Evolutionary conservation across 1,284 basidiomycete genomes (phyloP).

Genomic region (Microbotryum intermedium): DNA sequence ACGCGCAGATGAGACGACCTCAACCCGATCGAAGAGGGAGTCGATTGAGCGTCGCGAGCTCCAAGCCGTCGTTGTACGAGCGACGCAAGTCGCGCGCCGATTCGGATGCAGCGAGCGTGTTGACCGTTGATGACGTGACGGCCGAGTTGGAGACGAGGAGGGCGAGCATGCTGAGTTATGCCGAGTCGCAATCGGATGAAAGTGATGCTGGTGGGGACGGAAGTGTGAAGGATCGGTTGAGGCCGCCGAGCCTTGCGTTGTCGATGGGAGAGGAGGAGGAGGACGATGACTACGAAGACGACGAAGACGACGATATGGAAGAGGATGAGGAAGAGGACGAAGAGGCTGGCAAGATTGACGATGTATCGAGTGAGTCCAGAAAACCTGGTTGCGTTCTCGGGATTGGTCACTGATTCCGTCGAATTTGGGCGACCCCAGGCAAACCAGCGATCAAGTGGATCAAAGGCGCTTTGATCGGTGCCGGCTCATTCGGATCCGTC

Average conservation of each 20-base stretch:
- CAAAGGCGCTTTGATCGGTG: slow-evolving; percentile 94
- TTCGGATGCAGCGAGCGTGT: slow-evolving; percentile 71
- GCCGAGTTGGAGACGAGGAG: slow-evolving; percentile 85
- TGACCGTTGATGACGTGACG: slow-evolving; percentile 97
- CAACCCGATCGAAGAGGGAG: neutral
- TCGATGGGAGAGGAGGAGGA: slow-evolving; percentile 38
- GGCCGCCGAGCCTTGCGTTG: slow-evolving; percentile 1
- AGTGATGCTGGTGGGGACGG: slow-evolving; percentile 41
- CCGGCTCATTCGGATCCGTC: slow-evolving; percentile 90
- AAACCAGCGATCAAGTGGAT: slow-evolving; percentile 62
- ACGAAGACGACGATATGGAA: slow-evolving; percentile 33
- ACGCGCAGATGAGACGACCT: no score
- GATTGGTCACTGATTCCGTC: neutral
- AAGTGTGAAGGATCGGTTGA: slow-evolving; percentile 41
- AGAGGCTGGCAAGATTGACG: slow-evolving; percentile 40
- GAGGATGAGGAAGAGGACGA: slow-evolving; percentile 32
- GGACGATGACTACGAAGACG: slow-evolving; percentile 31
- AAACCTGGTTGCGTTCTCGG: slow-evolving; percentile 8
- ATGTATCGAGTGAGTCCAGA: slow-evolving; percentile 31
- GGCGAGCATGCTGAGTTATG: slow-evolving; percentile 41
- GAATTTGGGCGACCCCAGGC: neutral
- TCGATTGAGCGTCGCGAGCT: slow-evolving; percentile 13
- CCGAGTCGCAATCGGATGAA: slow-evolving; percentile 41
- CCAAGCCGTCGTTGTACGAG: slow-evolving; percentile 18
- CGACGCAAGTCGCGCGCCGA: slow-evolving; percentile 10